Evolutionary conservation across 495 filamentous ascomycete genomes (phyloP).

Genomic region (Polyplosphaeria fusca): DNA sequence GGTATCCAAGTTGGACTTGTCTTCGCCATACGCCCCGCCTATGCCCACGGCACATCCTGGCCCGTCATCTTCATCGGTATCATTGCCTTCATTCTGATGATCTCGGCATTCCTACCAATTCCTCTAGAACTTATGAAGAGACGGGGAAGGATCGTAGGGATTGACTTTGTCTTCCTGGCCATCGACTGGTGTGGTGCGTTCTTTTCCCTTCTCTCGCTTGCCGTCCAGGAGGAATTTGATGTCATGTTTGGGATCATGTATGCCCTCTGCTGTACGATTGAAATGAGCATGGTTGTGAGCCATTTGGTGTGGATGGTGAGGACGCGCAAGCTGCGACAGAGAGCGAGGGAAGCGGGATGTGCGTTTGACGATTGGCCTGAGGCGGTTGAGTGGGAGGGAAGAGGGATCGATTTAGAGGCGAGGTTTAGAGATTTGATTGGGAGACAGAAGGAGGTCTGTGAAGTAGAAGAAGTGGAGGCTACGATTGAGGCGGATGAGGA

Average conservation of each 20-base stretch:
- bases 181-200: constrained; percentile 71
- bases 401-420: constrained; percentile 2
- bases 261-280: constrained; percentile 55
- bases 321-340: constrained; percentile 55
- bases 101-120: constrained; percentile 60
- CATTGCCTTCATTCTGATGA: constrained; percentile 57
- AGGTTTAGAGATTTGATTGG: constrained; percentile 1
- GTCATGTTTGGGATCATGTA: constrained; percentile 65
- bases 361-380: constrained; percentile 59
- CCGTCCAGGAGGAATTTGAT: constrained; percentile 67
- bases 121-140: constrained; percentile 71
- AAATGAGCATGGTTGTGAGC: constrained; percentile 64
- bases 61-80: constrained; percentile 59
- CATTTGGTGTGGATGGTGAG: constrained; percentile 65
- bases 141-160: constrained; percentile 63
- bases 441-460: not conserved
- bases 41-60: constrained; percentile 51
- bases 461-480: not conserved
- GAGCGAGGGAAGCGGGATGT: constrained; percentile 54
- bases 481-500: not conserved
- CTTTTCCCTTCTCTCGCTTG: constrained; percentile 70
- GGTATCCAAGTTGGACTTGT: constrained; percentile 62
- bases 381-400: constrained; percentile 10
- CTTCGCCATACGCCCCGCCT: constrained; percentile 61
- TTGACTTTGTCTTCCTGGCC: constrained; percentile 62